Evolutionary conservation across 202 grass and related monocot species (phyloP).

Genomic region (Eragrostis tef): DNA sequence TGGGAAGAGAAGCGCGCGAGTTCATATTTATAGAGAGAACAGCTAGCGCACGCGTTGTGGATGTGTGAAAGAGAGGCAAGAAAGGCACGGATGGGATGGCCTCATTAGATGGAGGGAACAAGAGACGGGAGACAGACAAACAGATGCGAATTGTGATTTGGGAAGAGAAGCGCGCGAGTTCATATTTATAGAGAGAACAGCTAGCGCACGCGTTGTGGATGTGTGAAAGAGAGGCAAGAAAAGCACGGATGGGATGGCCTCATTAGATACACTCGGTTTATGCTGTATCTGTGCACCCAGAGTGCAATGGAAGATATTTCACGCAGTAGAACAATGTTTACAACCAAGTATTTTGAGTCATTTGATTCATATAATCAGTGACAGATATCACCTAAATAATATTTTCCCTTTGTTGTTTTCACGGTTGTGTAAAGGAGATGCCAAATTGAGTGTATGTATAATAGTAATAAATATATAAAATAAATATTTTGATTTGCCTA

Average conservation of each 20-base stretch:
- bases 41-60: neutral
- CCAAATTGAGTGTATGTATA: too few relatives aligned
- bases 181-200: slow-evolving; percentile 31
- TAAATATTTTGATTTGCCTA: neutral
- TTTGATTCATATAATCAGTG: too few relatives aligned
- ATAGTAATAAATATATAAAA: neutral
- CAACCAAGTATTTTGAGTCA: too few relatives aligned
- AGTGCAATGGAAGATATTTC: too few relatives aligned
- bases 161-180: slow-evolving; percentile 44
- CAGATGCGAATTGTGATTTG: slow-evolving; percentile 25
- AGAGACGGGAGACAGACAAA: neutral
- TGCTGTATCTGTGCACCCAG: neutral
- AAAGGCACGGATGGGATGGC: neutral
- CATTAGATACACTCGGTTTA: neutral
- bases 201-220: neutral
- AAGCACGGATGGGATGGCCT: neutral
- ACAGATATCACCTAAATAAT: too few relatives aligned
- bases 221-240: slow-evolving; percentile 4
- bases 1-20: slow-evolving; percentile 46
- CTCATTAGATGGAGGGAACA: neutral
- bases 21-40: slow-evolving; percentile 26
- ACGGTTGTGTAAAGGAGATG: too few relatives aligned
- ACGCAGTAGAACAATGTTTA: too few relatives aligned
- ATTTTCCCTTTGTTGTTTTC: too few relatives aligned
- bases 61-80: neutral